Percentiles rank a stretch among this genome's conserved stretches.
Evolutionary conservation across 805 yeast species (phyloP).

Genomic region (Scheffersomyces amazonensis): DNA sequence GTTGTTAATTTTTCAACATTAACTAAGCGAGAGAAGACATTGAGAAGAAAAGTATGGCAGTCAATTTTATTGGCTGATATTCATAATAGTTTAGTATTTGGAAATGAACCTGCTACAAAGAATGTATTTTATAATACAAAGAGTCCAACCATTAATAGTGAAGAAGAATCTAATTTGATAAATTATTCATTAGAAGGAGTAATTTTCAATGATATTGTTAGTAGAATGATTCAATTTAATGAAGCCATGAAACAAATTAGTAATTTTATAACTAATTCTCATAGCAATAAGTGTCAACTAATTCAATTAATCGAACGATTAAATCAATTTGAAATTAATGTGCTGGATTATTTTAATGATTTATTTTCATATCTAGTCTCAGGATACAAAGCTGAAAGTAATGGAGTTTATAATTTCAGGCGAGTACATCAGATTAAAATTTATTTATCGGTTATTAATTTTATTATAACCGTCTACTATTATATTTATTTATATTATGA

Average conservation of each 20-base stretch:
- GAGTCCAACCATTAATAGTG: constrained; percentile 30
- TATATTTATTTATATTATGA: constrained; percentile 39
- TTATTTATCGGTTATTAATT: constrained; percentile 22
- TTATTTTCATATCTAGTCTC: not conserved
- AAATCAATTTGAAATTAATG: not conserved
- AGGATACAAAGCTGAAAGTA: not conserved
- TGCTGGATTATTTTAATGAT: not conserved
- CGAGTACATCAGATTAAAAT: constrained; percentile 10
- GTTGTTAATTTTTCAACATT: constrained; percentile 14
- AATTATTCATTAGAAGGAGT: not conserved
- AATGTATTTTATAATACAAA: constrained; percentile 47
- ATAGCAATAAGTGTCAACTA: not conserved
- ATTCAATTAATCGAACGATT: not conserved
- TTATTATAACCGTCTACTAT: constrained; percentile 35
- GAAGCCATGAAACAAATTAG: not conserved
- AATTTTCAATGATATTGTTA: not conserved
- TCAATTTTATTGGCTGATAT: constrained; percentile 44
- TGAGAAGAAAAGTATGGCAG: constrained; percentile 61
- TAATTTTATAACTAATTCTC: not conserved
- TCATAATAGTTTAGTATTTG: constrained; percentile 42
- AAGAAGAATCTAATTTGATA: not conserved
- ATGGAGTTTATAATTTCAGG: not conserved
- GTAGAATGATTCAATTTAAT: not conserved
- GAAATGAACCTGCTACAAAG: constrained; percentile 41
- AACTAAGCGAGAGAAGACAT: constrained; percentile 24